phyloP scores from a whole-genome alignment of 805 yeast species.

The Candida khao-thaluensis region DNA sequence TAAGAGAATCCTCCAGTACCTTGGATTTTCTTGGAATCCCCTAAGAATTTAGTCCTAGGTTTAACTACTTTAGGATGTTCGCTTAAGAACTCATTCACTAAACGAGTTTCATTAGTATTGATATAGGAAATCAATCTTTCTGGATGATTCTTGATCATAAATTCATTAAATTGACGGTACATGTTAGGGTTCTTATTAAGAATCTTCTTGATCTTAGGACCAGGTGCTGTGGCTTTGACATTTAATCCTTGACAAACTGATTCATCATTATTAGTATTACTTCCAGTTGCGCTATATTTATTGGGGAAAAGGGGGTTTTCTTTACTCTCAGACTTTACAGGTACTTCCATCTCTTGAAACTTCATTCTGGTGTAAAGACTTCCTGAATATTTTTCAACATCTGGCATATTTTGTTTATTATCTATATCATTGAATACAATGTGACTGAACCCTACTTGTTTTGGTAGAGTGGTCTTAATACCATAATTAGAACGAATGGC shows the following conservation, averaged over 20 bases:
- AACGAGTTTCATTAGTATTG: slow-evolving; percentile 23
- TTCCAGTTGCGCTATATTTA: slow-evolving; percentile 21
- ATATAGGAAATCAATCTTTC: slow-evolving; percentile 26
- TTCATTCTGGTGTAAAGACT: slow-evolving; percentile 58
- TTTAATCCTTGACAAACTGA: slow-evolving; percentile 33
- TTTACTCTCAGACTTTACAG: slow-evolving; percentile 34
- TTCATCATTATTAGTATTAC: slow-evolving; percentile 18
- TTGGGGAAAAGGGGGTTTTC: slow-evolving; percentile 45
- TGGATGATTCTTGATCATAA: slow-evolving; percentile 53
- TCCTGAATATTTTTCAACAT: slow-evolving; percentile 64
- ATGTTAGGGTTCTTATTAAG: slow-evolving; percentile 44
- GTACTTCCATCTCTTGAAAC: slow-evolving; percentile 67
- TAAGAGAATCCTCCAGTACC: slow-evolving; percentile 82
- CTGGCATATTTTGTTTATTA: slow-evolving; percentile 64
- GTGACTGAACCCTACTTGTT: slow-evolving; percentile 54
- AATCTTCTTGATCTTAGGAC: slow-evolving; percentile 28
- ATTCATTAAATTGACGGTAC: slow-evolving; percentile 53
- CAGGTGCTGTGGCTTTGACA: slow-evolving; percentile 26
- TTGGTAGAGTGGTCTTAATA: slow-evolving; percentile 67
- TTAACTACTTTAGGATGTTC: slow-evolving; percentile 21
- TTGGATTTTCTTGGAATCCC: slow-evolving; percentile 31
- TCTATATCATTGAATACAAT: slow-evolving; percentile 67
- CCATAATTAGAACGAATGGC: slow-evolving; percentile 74
- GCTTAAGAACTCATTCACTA: slow-evolving; percentile 34
- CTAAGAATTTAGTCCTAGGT: slow-evolving; percentile 16